Base-by-base conservation (phyloP, 2,329 filamentous ascomycete genomes). In the Trichophyton verrucosum region DNA sequence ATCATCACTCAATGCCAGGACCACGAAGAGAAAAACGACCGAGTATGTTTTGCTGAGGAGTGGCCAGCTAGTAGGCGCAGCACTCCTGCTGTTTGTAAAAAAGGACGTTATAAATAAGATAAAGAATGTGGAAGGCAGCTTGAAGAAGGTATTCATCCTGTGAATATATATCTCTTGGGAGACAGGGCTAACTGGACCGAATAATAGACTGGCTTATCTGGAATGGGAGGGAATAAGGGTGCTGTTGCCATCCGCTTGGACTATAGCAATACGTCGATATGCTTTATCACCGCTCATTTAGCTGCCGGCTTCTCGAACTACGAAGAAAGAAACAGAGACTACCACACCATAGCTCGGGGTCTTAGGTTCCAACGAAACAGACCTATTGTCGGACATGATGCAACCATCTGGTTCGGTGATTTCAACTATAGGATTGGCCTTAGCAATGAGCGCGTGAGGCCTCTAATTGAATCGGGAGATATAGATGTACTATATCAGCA, bases 361-460 rank as follows among this genome's bases (percentile, higher is more conserved):
- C 75, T 99, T 38, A 84, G 89, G 44, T 99, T 99, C 70, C 92
- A 96, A 73, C 83, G 90, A 60, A 96, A 96, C 68, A 81, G 91
- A 61, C 83, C 87, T 3, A 97, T 99, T 64, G 89, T 94, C 67
- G 88, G 97, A 71, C 94, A 99, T 70, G 90, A 87, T 65, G 86
- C 88, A 22, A 86, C 97, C 40, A 86, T 96, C 59, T 99, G 94
- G 92, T 81, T 96, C 47, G 94, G 94, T 3, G 94, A 99, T 73
- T 99, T 99, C 78, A 99, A 99, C 71, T 99, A 99, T 74, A 87
- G 94, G 17, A 95, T 99, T 67, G 92, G 91, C 0, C 80, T 97
- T 61, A 82, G 81, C 51, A 85, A 89, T 65, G 90, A 96, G 44
- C 85, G 81, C 62, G 89, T 90, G 6, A 86, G 88, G 65, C 82